These are phyloP conservation scores for Ulota crispa DNA, from an alignment of 225 moss, liverwort and hornwort genomes.

Conservation along the genomic window DNA sequence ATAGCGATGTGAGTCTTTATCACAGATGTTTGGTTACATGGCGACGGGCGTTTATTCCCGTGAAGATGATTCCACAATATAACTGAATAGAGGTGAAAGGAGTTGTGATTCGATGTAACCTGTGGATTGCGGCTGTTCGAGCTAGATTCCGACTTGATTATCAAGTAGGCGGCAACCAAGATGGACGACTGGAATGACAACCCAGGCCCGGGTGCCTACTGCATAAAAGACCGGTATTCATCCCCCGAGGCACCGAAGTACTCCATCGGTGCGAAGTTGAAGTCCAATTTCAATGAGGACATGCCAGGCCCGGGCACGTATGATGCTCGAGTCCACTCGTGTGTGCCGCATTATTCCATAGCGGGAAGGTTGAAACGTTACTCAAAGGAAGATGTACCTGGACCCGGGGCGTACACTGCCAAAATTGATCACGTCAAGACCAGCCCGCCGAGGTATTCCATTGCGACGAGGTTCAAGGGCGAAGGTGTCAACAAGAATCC, in stretches of 20 bases:
- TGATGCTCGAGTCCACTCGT: constrained; percentile 37
- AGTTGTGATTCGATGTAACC: neutral
- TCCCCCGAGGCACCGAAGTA: constrained; percentile 63
- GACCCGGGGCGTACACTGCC: constrained; percentile 58
- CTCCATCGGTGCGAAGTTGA: constrained; percentile 57
- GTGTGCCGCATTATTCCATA: constrained; percentile 70
- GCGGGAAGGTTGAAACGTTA: constrained; percentile 44
- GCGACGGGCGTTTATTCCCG: constrained; percentile 6
- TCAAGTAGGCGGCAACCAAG: neutral
- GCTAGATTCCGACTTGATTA: neutral
- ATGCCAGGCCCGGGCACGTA: constrained; percentile 73
- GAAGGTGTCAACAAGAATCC: constrained; percentile 48
- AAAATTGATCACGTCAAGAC: constrained; percentile 23
- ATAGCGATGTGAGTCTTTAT: neutral
- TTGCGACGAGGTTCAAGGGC: constrained; percentile 44
- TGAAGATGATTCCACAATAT: neutral
- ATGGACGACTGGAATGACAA: constrained; percentile 69
- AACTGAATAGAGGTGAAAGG: neutral
- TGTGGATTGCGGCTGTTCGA: neutral
- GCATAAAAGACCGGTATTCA: constrained; percentile 44
- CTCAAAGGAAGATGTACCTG: constrained; percentile 42
- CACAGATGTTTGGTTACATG: neutral
- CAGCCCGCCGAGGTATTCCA: constrained; percentile 50
- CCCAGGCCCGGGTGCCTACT: constrained; percentile 72
- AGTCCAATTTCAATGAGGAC: constrained; percentile 30